Evolutionary conservation across 768 basidiomycete genomes (phyloP).

Genomic region (Phanerochaete sordida): DNA sequence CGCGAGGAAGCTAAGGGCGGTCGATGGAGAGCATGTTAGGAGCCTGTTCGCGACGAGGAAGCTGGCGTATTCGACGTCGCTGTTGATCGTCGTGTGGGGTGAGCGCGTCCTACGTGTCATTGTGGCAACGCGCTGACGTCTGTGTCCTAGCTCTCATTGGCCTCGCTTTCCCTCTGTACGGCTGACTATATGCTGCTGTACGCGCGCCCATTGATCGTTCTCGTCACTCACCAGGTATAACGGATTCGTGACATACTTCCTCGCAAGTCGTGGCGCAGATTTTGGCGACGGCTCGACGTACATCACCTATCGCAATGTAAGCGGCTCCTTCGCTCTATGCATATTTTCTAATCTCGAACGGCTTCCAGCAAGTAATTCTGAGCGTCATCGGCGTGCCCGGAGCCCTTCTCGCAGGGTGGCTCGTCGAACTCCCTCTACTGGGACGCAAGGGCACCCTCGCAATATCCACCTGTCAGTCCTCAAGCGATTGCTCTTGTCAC

Average conservation of each 20-base stretch:
- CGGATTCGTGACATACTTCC: slow-evolving; percentile 50
- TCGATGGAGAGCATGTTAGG: slow-evolving; percentile 40
- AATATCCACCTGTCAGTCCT: slow-evolving; percentile 35
- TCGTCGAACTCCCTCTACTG: slow-evolving; percentile 47
- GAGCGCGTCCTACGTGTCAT: no score
- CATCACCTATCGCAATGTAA: slow-evolving; percentile 74
- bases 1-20: slow-evolving; percentile 33
- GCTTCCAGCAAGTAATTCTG: slow-evolving; percentile 47
- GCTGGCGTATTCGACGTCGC: slow-evolving; percentile 45
- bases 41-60: slow-evolving; percentile 50
- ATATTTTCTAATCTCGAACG: background rate
- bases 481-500: background rate
- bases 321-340: slow-evolving; percentile 13
- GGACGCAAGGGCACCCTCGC: slow-evolving; percentile 53
- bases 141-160: slow-evolving; percentile 62
- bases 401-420: slow-evolving; percentile 49
- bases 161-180: slow-evolving; percentile 68
- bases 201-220: background rate
- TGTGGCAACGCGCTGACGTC: no score
- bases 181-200: background rate
- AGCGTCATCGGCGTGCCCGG: slow-evolving; percentile 58
- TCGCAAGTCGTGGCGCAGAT: slow-evolving; percentile 59
- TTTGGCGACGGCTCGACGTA: slow-evolving; percentile 69
- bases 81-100: slow-evolving; percentile 54
- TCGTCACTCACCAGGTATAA: slow-evolving; percentile 40